Base-by-base conservation (phyloP, 176 grass and related monocot species). In the Paspalum vaginatum region DNA sequence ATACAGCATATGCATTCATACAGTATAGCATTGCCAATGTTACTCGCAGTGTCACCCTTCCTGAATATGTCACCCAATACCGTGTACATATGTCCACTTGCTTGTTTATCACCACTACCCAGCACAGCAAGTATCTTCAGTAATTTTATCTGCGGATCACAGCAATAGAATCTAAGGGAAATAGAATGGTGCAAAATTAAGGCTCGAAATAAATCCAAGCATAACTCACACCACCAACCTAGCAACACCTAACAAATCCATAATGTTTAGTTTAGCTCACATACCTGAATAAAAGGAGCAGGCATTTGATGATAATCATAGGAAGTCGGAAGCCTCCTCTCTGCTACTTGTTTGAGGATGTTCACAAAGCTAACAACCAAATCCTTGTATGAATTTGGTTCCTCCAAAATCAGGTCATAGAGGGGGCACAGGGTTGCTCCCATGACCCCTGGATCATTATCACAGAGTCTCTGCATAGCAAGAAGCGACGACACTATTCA, bases 271-370 rank as follows among this genome's bases (percentile, higher is more conserved):
- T 24, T 68, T 51, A 66, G 9, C 26, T 88, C 41, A 62, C 17
- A 0, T 86, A 96, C 97, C 92, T 99, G 97, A 86, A 99, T 91
- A 89, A 99, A 99, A 52, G 97, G 97, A 58, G 97, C 97, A 0
- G 97, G 90, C 93, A 99, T 99, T 88, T 99, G 93, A 83, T 99
- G 97, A 74, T 99, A 99, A 79, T 99, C 97, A 5, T 99, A 99
- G 13, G 93, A 87, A 83, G 88, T 99, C 0, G 97, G 97, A 66
- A 99, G 97, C 79, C 90, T 95, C 89, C 91, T 93, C 85, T 99
- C 97, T 1, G 93, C 88, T 77, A 99, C 85, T 87, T 99, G 97
- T 88, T 99, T 99, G 52, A 99, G 97, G 83, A 99, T 99, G 85
- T 92, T 93, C 44, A 95, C 91, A 90, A 99, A 91, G 79, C 93